phyloP scores from a whole-genome alignment of 169 alveolate genomes.

The Amoebophrya sp. region DNA sequence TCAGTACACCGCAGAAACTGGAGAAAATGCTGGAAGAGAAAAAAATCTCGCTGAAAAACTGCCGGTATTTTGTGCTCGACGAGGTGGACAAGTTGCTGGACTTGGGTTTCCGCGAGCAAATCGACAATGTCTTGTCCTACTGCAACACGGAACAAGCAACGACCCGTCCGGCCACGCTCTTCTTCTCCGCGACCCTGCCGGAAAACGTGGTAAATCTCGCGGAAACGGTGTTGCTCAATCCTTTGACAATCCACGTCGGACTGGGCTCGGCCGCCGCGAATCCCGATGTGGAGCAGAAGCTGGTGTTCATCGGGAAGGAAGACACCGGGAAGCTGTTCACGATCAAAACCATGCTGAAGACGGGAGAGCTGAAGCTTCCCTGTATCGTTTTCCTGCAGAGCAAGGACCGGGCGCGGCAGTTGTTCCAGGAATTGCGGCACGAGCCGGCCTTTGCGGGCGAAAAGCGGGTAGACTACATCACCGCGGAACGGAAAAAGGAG shows the following conservation, averaged over 20 bases:
- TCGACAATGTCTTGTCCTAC: constrained; percentile 41
- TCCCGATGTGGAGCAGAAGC: constrained; percentile 43
- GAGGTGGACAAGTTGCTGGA: constrained; percentile 68
- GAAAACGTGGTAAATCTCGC: constrained; percentile 48
- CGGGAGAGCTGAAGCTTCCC: constrained; percentile 46
- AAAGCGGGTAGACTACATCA: constrained; percentile 42
- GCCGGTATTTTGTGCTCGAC: constrained; percentile 62
- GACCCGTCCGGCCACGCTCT: constrained; percentile 7
- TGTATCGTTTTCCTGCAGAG: constrained; percentile 47
- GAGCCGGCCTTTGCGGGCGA: constrained; percentile 38
- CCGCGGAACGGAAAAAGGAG: constrained; percentile 46
- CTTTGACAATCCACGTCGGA: constrained; percentile 37
- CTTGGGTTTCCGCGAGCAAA: constrained; percentile 46
- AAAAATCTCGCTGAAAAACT: constrained; percentile 49
- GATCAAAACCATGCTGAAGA: constrained; percentile 39
- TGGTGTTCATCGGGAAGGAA: constrained; percentile 45
- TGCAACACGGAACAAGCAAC: not conserved
- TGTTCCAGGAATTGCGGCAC: constrained; percentile 41
- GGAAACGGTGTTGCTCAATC: constrained; percentile 37
- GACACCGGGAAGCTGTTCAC: constrained; percentile 50
- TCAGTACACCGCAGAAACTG: constrained; percentile 57
- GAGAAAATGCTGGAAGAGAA: constrained; percentile 55
- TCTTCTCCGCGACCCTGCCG: constrained; percentile 53
- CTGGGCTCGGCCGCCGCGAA: constrained; percentile 51
- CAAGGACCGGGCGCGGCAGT: constrained; percentile 49